Evolutionary conservation across 352 stramenopile species (phyloP), one percentile per base, ranked within the genome.

Genomic region (Phytopythium chamaehyphon): DNA sequence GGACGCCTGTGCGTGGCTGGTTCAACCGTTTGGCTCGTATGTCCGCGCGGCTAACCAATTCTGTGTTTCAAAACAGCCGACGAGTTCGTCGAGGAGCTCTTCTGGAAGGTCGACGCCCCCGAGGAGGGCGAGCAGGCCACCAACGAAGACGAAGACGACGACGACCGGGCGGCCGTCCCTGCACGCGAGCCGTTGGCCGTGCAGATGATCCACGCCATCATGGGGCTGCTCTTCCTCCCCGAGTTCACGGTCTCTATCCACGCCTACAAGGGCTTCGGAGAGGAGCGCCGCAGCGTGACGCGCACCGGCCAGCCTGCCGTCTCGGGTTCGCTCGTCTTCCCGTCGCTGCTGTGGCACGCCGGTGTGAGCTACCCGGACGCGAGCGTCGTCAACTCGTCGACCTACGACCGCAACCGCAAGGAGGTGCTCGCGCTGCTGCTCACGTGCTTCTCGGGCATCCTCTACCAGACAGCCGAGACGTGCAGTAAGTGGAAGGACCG

Each of bases 381-480:
- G 0, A 88, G 76, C 40, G 69, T 90, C 9, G 65, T 76, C 9
- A 81, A 87, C 44, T 78, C 84, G 44, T 71, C 68, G 16, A 70
- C 63, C 26, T 93, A 88, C 47, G 95, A 98, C 62, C 94, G 93
- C 65, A 98, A 98, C 76, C 87, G 96, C 39, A 90, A 96, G 57
- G 96, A 99, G 76, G 89, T 98, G 15, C 66, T 99, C 21, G 91
- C 96, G 49, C 68, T 98, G 4, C 64, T 99, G 23, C 66, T 98
- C 2, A 95, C 94, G 21, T 86, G 78, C 43, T 98, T 97, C 55
- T 98, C 89, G n/a, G 90, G 97, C 66, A 97, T 97, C 51, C 73
- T 99, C 53, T 99, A 98, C 71, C 86, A 94, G 49, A 93, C 88
- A 3, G 85, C 95, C 1, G 84, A 90, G 66, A 88, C 87, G 37